phyloP scores from a whole-genome alignment of 2,329 filamentous ascomycete genomes.

The Chaetoscypha palmicola region DNA sequence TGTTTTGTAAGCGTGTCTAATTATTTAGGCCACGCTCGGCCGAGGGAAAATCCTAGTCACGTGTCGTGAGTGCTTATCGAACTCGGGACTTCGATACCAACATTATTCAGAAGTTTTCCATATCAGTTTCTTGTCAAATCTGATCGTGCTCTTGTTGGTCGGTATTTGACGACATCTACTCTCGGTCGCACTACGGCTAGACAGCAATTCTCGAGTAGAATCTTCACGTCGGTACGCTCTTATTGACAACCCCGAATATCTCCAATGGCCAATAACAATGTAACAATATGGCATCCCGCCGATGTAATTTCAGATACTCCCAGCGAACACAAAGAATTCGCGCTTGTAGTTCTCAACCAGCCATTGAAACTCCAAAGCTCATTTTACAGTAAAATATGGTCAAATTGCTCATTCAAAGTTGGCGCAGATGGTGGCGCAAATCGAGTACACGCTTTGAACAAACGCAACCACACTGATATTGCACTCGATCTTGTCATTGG shows the following conservation, averaged over 20 bases:
- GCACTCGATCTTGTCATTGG: slow-evolving; percentile 70
- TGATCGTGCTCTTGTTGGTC: too few relatives aligned
- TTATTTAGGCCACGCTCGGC: slow-evolving; percentile 12
- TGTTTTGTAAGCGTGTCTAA: slow-evolving; percentile 26
- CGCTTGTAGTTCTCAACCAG: slow-evolving; percentile 55
- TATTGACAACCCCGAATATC: too few relatives aligned
- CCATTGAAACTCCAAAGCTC: slow-evolving; percentile 41
- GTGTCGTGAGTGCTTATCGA: background rate
- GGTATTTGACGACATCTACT: too few relatives aligned
- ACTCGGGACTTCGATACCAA: too few relatives aligned
- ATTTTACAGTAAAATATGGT: slow-evolving; percentile 28
- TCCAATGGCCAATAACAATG: slow-evolving; percentile 2
- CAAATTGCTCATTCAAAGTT: slow-evolving; percentile 44
- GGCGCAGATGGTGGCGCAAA: slow-evolving; percentile 94
- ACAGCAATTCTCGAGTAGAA: too few relatives aligned
- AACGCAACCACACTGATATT: slow-evolving; percentile 40
- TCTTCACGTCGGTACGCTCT: too few relatives aligned
- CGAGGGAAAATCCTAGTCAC: slow-evolving; percentile 4
- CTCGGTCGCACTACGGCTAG: too few relatives aligned
- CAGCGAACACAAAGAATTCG: slow-evolving; percentile 23
- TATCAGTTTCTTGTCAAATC: too few relatives aligned
- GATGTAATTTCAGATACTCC: slow-evolving; percentile 24
- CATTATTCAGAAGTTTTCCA: too few relatives aligned
- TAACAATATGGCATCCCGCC: slow-evolving; percentile 32
- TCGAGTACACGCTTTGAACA: slow-evolving; percentile 46